phyloP scores from a whole-genome alignment of 1,139 yeast genomes.

The Nakaseomyces glabratus region DNA sequence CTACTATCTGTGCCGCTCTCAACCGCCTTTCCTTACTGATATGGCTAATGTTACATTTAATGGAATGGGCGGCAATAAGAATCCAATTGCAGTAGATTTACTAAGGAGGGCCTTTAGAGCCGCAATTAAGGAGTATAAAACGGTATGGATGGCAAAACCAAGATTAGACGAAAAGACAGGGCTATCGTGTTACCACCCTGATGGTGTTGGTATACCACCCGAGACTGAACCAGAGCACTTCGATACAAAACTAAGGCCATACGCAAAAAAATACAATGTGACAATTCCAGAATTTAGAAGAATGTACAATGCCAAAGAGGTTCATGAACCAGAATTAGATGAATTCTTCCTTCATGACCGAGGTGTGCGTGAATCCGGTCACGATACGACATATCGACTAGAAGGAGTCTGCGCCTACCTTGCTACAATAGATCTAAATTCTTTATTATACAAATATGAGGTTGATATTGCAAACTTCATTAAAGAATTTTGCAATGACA shows the following conservation, averaged over 20 bases:
- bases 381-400: conserved; percentile 84
- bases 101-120: conserved; percentile 58
- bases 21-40: conserved; percentile 94
- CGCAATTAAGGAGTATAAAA: conserved; percentile 78
- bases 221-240: conserved; percentile 94
- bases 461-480: conserved; percentile 67
- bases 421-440: conserved; percentile 86
- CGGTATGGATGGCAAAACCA: conserved; percentile 73
- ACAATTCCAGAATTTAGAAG: conserved; percentile 61
- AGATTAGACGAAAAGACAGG: conserved; percentile 75
- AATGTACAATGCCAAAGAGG: conserved; percentile 56
- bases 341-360: conserved; percentile 87
- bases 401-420: conserved; percentile 85
- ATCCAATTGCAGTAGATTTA: conserved; percentile 48
- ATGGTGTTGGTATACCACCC: conserved; percentile 87
- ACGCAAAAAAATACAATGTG: conserved; percentile 52
- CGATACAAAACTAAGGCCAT: conserved; percentile 60
- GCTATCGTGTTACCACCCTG: conserved; percentile 83
- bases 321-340: conserved; percentile 75
- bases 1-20: conserved; percentile 85
- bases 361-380: conserved; percentile 95
- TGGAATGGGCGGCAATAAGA: conserved; percentile 40
- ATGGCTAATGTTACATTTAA: conserved; percentile 70
- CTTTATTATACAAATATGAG: conserved; percentile 84
- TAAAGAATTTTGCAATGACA: conserved; percentile 46